Percentiles rank a stretch among this genome's conserved stretches.
Evolutionary conservation across 345 rosid genomes (phyloP).

Genomic region (Aethionema arabicum): DNA sequence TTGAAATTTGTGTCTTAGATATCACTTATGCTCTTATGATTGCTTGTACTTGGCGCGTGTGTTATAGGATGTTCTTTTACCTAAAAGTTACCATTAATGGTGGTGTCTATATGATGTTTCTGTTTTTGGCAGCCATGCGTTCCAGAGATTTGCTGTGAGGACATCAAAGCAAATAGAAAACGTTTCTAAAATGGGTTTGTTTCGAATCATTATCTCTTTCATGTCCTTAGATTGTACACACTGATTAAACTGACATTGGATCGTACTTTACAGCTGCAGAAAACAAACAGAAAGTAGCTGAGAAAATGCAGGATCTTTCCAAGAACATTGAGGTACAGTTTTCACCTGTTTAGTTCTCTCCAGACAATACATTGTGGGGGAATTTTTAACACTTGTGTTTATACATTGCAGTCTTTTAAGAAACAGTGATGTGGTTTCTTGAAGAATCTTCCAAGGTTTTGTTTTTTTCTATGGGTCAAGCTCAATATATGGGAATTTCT

Average conservation of each 20-base stretch:
- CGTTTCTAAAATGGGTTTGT: conserved; percentile 51
- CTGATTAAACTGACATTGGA: neutral
- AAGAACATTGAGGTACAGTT: conserved; percentile 38
- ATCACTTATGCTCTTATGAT: neutral
- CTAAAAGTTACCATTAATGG: neutral
- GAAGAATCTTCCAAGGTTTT: too few relatives aligned
- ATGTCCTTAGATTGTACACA: neutral
- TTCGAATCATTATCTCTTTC: neutral
- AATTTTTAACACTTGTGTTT: too few relatives aligned
- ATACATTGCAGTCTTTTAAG: too few relatives aligned
- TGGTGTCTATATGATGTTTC: neutral
- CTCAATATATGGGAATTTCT: too few relatives aligned
- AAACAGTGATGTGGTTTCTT: too few relatives aligned
- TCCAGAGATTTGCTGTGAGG: conserved; percentile 91
- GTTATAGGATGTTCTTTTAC: neutral
- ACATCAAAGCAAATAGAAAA: conserved; percentile 70
- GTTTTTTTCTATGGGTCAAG: too few relatives aligned
- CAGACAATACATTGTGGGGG: too few relatives aligned
- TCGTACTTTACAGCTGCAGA: conserved; percentile 46
- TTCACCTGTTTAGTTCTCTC: too few relatives aligned
- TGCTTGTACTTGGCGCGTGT: neutral
- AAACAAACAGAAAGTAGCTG: conserved; percentile 55
- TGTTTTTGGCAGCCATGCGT: conserved; percentile 52
- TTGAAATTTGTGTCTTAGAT: neutral
- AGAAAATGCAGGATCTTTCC: conserved; percentile 55